These are phyloP conservation scores for Solanum hybrid DNA, from an alignment of 305 asterid species.

Conservation along the genomic window DNA sequence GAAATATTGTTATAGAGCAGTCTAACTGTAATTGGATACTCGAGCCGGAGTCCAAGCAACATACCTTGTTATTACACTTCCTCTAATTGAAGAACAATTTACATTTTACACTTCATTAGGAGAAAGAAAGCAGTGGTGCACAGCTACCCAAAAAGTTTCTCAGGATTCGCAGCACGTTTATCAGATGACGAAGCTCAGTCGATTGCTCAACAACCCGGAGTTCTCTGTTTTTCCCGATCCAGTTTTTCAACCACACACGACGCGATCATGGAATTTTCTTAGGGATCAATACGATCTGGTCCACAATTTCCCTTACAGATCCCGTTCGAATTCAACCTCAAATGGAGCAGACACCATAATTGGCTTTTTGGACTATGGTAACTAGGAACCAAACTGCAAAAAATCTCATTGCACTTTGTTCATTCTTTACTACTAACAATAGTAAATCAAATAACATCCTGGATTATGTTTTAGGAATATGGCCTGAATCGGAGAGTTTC, in stretches of 20 bases:
- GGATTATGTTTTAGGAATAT: conserved; percentile 30
- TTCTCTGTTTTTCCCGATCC: conserved; percentile 52
- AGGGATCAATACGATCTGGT: conserved; percentile 20
- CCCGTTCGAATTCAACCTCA: conserved; percentile 12
- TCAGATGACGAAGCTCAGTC: conserved; percentile 36
- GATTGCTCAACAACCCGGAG: conserved; percentile 31
- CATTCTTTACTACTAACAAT: background rate
- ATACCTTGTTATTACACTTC: background rate
- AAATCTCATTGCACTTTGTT: background rate
- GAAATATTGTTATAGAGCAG: background rate
- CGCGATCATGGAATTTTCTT: conserved; percentile 67
- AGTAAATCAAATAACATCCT: background rate
- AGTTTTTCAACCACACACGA: conserved; percentile 42
- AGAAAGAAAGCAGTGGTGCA: conserved; percentile 33
- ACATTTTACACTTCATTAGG: conserved; percentile 15
- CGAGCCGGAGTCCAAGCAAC: background rate
- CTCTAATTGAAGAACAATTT: background rate
- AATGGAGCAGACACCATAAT: conserved; percentile 31
- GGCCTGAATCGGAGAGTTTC: conserved; percentile 61
- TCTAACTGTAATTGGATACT: background rate
- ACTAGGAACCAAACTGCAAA: background rate
- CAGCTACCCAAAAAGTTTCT: conserved; percentile 38
- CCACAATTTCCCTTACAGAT: conserved; percentile 13
- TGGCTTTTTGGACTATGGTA: conserved; percentile 57
- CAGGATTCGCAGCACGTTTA: conserved; percentile 51